A percentile compares a stretch with the other conserved stretches of the same genome.
Evolutionary conservation across 1,284 basidiomycete genomes (phyloP).

Genomic region (Cutaneotrichosporon curvatum): DNA sequence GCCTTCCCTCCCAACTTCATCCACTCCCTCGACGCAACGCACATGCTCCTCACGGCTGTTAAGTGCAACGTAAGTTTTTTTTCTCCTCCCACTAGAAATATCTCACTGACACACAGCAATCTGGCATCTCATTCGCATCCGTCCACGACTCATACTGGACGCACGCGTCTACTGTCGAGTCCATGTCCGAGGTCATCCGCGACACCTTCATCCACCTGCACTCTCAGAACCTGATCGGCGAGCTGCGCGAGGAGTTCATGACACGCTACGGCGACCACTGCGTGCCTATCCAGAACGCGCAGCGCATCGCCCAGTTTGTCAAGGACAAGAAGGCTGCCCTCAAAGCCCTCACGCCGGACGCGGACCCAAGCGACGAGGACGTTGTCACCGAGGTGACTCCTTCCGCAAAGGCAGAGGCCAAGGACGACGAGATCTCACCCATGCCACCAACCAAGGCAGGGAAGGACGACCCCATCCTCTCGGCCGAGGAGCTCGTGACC

Average conservation of each 20-base stretch:
- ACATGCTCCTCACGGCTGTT: conserved; percentile 97
- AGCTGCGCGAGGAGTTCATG: conserved; percentile 57
- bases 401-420: neutral
- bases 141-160: conserved; percentile 99
- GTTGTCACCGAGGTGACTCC: neutral
- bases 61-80: conserved; percentile 62
- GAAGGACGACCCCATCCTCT: conserved; percentile 1
- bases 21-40: conserved; percentile 94
- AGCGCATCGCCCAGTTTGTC: conserved; percentile 8
- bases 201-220: conserved; percentile 92
- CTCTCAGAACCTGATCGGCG: conserved; percentile 68
- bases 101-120: conserved; percentile 48
- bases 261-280: conserved; percentile 69
- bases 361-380: too few species aligned
- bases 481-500: conserved; percentile 6
- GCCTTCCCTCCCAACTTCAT: conserved; percentile 99
- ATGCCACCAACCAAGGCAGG: neutral
- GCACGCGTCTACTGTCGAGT: conserved; percentile 78
- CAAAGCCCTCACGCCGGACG: conserved; percentile 8
- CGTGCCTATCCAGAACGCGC: conserved; percentile 54
- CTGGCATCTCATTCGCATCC: conserved; percentile 76
- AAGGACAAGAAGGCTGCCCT: conserved; percentile 10
- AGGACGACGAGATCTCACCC: neutral
- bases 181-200: conserved; percentile 83
- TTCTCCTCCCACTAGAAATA: conserved; percentile 1